phyloP scores from a whole-genome alignment of 2,329 filamentous ascomycete species.

The Botrytis elliptica region DNA sequence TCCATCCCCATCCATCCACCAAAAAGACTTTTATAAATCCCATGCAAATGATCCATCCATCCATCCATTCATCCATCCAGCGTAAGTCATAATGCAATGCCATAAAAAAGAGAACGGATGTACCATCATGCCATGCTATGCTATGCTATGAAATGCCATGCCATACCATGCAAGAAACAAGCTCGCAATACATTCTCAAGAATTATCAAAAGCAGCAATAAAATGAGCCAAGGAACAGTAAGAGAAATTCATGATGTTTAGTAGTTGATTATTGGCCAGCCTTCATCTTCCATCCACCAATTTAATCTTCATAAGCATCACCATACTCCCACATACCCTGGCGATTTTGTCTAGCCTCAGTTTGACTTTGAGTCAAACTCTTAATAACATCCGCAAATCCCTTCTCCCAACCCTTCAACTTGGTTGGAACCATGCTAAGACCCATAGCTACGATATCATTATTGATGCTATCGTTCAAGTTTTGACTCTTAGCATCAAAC shows the following conservation, averaged over 20 bases:
- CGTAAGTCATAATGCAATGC: background rate
- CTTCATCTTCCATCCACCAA: background rate
- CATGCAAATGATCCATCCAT: background rate
- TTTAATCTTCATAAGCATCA: conserved; percentile 84
- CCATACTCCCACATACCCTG: conserved; percentile 98
- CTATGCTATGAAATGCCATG: background rate
- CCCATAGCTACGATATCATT: conserved; percentile 81
- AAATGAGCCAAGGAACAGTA: background rate
- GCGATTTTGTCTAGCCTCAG: conserved; percentile 74
- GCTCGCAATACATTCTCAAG: background rate
- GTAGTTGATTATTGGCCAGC: background rate
- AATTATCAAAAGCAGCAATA: background rate
- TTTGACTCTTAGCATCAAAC: conserved; percentile 70
- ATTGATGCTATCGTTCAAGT: conserved; percentile 78
- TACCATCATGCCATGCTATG: conserved; percentile 5
- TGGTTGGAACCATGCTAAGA: conserved; percentile 85
- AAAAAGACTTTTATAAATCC: background rate
- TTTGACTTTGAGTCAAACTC: conserved; percentile 70
- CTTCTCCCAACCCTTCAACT: conserved; percentile 89
- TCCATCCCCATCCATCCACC: background rate
- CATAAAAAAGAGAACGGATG: background rate
- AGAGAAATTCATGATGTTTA: background rate
- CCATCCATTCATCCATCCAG: background rate
- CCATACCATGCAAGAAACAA: background rate
- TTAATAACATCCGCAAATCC: conserved; percentile 70